phyloP scores from a whole-genome alignment of 1,284 basidiomycete genomes.

The Cryptococcus sp. region DNA sequence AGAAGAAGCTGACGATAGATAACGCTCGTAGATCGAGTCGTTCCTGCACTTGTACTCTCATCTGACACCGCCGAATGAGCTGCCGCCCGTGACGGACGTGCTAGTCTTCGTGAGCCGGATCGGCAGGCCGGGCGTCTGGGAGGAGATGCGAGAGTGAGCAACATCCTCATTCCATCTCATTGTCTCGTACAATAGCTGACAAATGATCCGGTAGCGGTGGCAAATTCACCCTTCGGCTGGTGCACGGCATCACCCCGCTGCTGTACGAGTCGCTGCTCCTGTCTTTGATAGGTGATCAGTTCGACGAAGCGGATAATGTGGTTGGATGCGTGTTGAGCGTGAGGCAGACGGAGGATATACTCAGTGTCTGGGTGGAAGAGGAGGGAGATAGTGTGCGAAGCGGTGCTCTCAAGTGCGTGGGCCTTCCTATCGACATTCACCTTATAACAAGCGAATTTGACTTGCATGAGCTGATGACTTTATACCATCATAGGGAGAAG shows the following conservation, averaged over 20 bases:
- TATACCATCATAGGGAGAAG: constrained; percentile 41
- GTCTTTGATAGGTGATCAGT: constrained; percentile 54
- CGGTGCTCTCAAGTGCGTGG: constrained; percentile 47
- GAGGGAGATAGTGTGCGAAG: constrained; percentile 48
- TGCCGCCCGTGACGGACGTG: constrained; percentile 54
- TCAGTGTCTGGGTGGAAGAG: constrained; percentile 55
- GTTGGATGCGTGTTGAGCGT: constrained; percentile 54
- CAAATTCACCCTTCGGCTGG: constrained; percentile 51
- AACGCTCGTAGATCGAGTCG: constrained; percentile 48
- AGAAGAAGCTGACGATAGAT: background rate
- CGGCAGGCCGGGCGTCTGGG: constrained; percentile 53
- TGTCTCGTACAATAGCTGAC: background rate
- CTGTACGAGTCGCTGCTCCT: constrained; percentile 51
- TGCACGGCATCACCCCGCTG: constrained; percentile 49
- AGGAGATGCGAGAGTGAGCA: constrained; percentile 53
- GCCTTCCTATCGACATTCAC: background rate
- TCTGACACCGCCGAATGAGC: constrained; percentile 49
- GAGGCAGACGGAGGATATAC: constrained; percentile 52
- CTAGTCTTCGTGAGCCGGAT: constrained; percentile 51
- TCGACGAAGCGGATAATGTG: constrained; percentile 52
- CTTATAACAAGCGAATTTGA: background rate
- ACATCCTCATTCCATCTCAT: background rate
- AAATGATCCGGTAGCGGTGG: constrained; percentile 31
- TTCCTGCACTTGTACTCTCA: constrained; percentile 55
- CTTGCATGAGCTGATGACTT: background rate